These are phyloP conservation scores for Bolboschoenus planiculmis DNA, from an alignment of 176 grass and related monocot genomes.

Conservation along the genomic window DNA sequence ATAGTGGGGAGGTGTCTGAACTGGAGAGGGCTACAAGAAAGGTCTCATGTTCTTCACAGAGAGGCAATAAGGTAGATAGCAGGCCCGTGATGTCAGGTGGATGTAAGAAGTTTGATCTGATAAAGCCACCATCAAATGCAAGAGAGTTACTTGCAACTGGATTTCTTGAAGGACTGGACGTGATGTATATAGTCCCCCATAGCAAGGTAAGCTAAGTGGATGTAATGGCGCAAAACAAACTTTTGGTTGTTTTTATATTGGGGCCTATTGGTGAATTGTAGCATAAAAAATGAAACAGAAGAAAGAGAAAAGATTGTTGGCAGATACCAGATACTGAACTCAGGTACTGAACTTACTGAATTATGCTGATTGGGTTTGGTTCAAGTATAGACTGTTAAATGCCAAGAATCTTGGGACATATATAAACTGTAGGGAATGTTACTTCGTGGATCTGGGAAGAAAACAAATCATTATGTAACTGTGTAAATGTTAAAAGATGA, in stretches of 20 bases:
- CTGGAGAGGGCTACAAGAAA: not conserved
- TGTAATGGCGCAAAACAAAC: not conserved
- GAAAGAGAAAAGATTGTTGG: not conserved
- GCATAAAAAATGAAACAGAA: not conserved
- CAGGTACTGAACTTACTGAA: not conserved
- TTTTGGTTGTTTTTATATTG: not conserved
- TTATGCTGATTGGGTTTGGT: not conserved
- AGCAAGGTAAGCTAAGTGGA: slow-evolving; percentile 34
- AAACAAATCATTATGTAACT: not conserved
- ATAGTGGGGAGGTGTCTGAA: slow-evolving; percentile 3
- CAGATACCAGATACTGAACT: not conserved
- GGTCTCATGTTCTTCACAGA: not conserved
- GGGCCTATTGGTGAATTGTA: not conserved
- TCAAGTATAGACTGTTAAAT: not conserved
- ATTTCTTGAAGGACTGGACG: slow-evolving; percentile 43
- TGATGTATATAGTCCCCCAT: slow-evolving; percentile 29
- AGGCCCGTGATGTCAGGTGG: not conserved
- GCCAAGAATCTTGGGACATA: not conserved
- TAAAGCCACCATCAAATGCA: slow-evolving; percentile 30
- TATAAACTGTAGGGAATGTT: not conserved
- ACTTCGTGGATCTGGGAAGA: not conserved
- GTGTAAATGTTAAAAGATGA: not conserved
- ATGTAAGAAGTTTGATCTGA: slow-evolving; percentile 37
- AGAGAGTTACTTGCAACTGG: slow-evolving; percentile 41
- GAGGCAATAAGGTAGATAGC: not conserved